Conservation (phyloP, 1,284 basidiomycete genomes). For the Sutorius eximius region DNA sequence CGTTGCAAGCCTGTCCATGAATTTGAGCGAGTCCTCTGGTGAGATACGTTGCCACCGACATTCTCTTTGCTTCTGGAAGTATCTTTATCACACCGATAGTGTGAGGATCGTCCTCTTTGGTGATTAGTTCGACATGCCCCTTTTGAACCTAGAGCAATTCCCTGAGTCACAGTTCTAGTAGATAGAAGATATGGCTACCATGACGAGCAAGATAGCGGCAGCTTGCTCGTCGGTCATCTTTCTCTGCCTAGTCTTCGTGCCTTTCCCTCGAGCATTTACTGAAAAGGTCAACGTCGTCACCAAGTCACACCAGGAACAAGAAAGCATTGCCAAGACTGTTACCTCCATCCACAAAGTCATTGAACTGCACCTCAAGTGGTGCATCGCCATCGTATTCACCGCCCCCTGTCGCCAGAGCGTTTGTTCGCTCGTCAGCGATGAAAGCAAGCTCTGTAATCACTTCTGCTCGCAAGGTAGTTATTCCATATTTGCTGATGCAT, state of each 20-base stretch:
- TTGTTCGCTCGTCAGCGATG: slow-evolving; percentile 19
- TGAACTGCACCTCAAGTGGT: slow-evolving; percentile 25
- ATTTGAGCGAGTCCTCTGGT: slow-evolving; percentile 1
- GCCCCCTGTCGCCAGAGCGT: background rate
- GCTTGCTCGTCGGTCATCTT: slow-evolving; percentile 28
- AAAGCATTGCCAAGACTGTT: slow-evolving; percentile 3
- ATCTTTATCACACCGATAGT: slow-evolving; percentile 26
- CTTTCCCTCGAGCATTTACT: slow-evolving; percentile 29
- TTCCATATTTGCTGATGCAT: background rate
- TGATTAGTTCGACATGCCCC: slow-evolving; percentile 26
- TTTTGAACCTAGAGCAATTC: slow-evolving; percentile 25
- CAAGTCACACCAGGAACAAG: background rate
- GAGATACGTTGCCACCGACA: slow-evolving; percentile 14
- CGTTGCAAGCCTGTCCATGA: slow-evolving; percentile 23
- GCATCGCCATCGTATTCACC: background rate
- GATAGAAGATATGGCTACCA: slow-evolving; percentile 8
- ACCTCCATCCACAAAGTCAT: slow-evolving; percentile 32
- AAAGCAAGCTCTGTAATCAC: slow-evolving; percentile 32
- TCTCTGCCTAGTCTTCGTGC: slow-evolving; percentile 21
- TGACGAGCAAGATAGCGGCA: slow-evolving; percentile 24
- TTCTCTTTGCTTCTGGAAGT: slow-evolving; percentile 28
- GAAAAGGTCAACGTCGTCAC: background rate
- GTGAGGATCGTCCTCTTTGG: slow-evolving; percentile 18
- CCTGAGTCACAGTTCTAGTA: background rate
- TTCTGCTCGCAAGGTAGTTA: slow-evolving; percentile 12